Evolutionary conservation across 2,329 filamentous ascomycete genomes (phyloP).

Genomic region (Rhynchosporium agropyri): DNA sequence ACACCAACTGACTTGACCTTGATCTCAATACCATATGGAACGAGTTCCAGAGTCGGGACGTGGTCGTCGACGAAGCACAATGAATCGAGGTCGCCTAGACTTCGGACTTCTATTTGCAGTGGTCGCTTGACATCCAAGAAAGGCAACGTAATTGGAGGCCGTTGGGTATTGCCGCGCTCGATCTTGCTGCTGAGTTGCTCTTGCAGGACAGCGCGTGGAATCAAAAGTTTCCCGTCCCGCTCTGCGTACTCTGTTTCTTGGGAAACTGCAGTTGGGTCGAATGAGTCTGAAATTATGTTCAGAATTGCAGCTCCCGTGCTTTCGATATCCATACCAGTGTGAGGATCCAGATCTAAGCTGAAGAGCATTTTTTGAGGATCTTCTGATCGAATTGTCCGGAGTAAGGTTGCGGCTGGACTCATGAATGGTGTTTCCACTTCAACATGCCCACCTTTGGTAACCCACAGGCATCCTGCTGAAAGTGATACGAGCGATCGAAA

Average conservation of each 20-base stretch:
- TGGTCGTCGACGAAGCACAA: constrained; percentile 31
- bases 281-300: constrained; percentile 11
- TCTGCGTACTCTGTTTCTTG: constrained; percentile 24
- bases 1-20: constrained; percentile 7
- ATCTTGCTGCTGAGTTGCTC: constrained; percentile 17
- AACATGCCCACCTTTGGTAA: constrained; percentile 49
- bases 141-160: neutral
- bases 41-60: neutral
- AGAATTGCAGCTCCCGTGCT: constrained; percentile 10
- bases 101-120: constrained; percentile 21
- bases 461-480: constrained; percentile 49
- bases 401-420: constrained; percentile 25
- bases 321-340: neutral
- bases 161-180: constrained; percentile 13
- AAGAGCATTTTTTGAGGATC: constrained; percentile 22
- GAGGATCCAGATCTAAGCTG: constrained; percentile 22
- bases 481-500: constrained; percentile 47
- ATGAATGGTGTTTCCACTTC: constrained; percentile 25
- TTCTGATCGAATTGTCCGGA: constrained; percentile 29
- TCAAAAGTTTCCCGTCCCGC: constrained; percentile 18
- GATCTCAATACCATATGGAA: constrained; percentile 9
- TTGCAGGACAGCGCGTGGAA: constrained; percentile 19
- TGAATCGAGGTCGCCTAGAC: constrained; percentile 18
- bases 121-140: constrained; percentile 21
- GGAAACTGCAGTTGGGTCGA: constrained; percentile 4